These are phyloP conservation scores for Saccharomycopsis fodiens DNA, from an alignment of 805 yeast species.

Conservation along the genomic window DNA sequence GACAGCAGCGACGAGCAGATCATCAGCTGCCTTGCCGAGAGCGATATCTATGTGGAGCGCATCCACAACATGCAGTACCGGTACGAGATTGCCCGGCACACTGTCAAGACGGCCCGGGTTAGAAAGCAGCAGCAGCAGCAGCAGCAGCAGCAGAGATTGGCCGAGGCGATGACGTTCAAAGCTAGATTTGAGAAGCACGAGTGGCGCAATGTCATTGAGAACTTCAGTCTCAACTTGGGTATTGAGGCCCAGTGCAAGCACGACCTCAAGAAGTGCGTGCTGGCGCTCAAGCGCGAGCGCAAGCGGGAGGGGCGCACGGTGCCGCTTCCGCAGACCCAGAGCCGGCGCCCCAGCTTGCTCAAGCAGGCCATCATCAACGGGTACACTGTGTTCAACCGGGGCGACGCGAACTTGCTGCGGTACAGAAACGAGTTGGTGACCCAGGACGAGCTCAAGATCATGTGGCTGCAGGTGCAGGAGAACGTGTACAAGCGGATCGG, in stretches of 20 bases:
- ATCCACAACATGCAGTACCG: slow-evolving; percentile 47
- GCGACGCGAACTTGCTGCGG: slow-evolving; percentile 1
- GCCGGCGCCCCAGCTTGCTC: slow-evolving; percentile 22
- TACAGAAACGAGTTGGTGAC: slow-evolving; percentile 29
- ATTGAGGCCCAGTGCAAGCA: slow-evolving; percentile 65
- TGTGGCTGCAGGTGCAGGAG: slow-evolving; percentile 61
- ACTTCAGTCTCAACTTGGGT: slow-evolving; percentile 53
- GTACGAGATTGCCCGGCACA: slow-evolving; percentile 52
- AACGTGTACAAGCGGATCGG: slow-evolving; percentile 52
- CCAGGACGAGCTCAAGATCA: slow-evolving; percentile 46
- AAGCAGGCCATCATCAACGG: slow-evolving; percentile 27
- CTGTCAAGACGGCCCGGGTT: slow-evolving; percentile 48
- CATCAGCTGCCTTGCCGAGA: slow-evolving; percentile 40
- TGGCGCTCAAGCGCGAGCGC: slow-evolving; percentile 38
- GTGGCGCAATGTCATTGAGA: slow-evolving; percentile 71
- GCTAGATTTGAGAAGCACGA: slow-evolving; percentile 41
- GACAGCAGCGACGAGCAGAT: slow-evolving; percentile 42
- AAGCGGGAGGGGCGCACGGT: slow-evolving; percentile 22
- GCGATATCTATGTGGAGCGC: slow-evolving; percentile 63
- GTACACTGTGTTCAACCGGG: slow-evolving; percentile 15
- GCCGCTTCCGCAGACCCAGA: slow-evolving; percentile 8
- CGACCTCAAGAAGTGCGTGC: slow-evolving; percentile 50
- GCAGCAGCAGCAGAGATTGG: slow-evolving; percentile 24
- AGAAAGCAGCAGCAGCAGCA: slow-evolving; percentile 32
- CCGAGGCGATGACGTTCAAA: slow-evolving; percentile 17